Evolutionary conservation across 164 flowering plant species (phyloP).

Genomic region (Macadamia tetraphylla): DNA sequence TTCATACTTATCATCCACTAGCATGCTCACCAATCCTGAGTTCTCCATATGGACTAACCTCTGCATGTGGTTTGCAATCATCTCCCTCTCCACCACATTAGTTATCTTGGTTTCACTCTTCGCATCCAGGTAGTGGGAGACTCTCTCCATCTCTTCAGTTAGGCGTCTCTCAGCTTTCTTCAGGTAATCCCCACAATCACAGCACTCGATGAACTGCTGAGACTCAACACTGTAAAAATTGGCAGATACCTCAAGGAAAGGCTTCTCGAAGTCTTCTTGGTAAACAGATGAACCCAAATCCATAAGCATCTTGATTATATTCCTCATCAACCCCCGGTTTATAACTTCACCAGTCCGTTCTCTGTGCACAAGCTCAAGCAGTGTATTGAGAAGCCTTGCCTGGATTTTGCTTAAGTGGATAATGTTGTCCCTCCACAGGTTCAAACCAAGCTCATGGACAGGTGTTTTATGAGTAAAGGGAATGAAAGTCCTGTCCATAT

Average conservation of each 20-base stretch:
- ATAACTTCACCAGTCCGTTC: conserved; percentile 84
- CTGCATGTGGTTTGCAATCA: conserved; percentile 92
- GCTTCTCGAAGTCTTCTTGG: conserved; percentile 79
- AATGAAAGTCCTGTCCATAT: conserved; percentile 94
- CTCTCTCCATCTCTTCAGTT: conserved; percentile 84
- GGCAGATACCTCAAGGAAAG: conserved; percentile 69
- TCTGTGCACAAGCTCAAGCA: conserved; percentile 62
- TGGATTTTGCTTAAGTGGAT: conserved; percentile 67
- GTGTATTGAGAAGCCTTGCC: conserved; percentile 55
- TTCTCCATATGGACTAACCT: conserved; percentile 92
- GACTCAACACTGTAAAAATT: conserved; percentile 73
- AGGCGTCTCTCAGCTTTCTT: conserved; percentile 78
- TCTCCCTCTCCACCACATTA: conserved; percentile 87
- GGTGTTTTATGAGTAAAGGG: conserved; percentile 76
- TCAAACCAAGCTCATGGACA: conserved; percentile 82
- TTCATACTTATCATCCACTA: conserved; percentile 82
- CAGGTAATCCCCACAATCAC: conserved; percentile 82
- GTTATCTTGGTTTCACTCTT: conserved; percentile 70
- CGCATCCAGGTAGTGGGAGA: conserved; percentile 65
- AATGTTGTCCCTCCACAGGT: conserved; percentile 80
- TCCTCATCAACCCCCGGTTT: conserved; percentile 77
- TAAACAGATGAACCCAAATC: conserved; percentile 77
- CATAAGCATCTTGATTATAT: conserved; percentile 75
- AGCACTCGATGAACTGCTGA: conserved; percentile 72
- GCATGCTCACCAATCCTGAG: conserved; percentile 89